These are phyloP conservation scores for Rhizopus sp. DNA, from an alignment of 371 early-diverging fungal genomes.

Conservation along the genomic window DNA sequence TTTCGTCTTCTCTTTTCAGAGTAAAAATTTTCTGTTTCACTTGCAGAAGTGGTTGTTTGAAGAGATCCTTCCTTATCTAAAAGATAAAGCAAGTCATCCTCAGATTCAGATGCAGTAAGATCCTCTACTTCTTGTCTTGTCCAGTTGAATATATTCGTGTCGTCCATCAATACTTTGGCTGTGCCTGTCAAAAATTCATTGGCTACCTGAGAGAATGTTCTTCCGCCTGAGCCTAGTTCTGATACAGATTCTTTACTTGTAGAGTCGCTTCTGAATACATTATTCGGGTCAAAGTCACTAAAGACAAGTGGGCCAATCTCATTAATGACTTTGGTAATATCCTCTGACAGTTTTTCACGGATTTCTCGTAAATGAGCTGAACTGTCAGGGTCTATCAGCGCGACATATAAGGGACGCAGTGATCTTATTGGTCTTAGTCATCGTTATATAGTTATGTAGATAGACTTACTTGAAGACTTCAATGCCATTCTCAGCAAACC, in stretches of 20 bases:
- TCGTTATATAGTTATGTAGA: background rate
- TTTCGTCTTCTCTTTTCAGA: background rate
- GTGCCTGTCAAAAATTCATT: slow-evolving; percentile 38
- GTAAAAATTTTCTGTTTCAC: slow-evolving; percentile 17
- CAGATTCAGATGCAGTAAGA: slow-evolving; percentile 16
- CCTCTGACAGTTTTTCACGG: slow-evolving; percentile 74
- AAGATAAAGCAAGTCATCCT: slow-evolving; percentile 22
- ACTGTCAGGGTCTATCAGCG: slow-evolving; percentile 63
- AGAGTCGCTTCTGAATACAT: slow-evolving; percentile 31
- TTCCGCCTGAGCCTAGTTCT: slow-evolving; percentile 38
- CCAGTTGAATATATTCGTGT: slow-evolving; percentile 64
- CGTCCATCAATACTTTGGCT: slow-evolving; percentile 56
- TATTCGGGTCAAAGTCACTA: slow-evolving; percentile 70
- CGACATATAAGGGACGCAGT: slow-evolving; percentile 80
- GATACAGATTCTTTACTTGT: slow-evolving; percentile 32
- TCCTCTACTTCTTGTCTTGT: slow-evolving; percentile 23
- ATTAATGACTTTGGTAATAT: slow-evolving; percentile 80
- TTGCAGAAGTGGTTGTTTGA: slow-evolving; percentile 20
- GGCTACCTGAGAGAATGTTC: slow-evolving; percentile 41
- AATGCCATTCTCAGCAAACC: slow-evolving; percentile 88
- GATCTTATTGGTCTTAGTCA: slow-evolving; percentile 49
- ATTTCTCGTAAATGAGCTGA: slow-evolving; percentile 61
- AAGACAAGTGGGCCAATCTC: slow-evolving; percentile 88
- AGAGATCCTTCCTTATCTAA: slow-evolving; percentile 16
- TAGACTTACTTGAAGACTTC: slow-evolving; percentile 74